Conservation (phyloP, 176 grass and related monocot genomes). For the Avena atlantica region DNA sequence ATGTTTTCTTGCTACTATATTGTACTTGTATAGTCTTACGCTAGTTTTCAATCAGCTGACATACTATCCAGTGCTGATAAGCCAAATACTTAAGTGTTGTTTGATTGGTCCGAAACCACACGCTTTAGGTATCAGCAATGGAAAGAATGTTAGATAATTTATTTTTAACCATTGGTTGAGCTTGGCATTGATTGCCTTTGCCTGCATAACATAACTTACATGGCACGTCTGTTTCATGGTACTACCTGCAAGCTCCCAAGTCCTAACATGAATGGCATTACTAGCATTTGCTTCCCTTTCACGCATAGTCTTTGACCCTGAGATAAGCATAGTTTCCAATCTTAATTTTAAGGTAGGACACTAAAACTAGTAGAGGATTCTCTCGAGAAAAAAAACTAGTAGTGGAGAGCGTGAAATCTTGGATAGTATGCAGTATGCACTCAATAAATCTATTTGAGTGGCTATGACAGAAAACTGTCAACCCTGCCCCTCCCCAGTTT, state of each 20-base stretch:
- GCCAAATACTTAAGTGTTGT: not conserved
- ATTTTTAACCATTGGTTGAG: not conserved
- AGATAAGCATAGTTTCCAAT: constrained; percentile 31
- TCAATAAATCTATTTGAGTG: constrained; percentile 7
- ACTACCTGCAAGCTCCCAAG: constrained; percentile 1
- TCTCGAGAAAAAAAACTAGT: no score
- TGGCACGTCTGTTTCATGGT: not conserved
- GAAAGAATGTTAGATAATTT: constrained; percentile 13
- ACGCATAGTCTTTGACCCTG: not conserved
- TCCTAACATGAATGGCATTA: not conserved
- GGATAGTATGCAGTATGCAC: constrained; percentile 16
- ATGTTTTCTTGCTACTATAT: constrained; percentile 23
- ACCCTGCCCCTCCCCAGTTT: not conserved
- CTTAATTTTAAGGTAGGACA: not conserved
- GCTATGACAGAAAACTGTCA: not conserved
- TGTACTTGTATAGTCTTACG: constrained; percentile 32
- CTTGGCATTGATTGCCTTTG: constrained; percentile 2
- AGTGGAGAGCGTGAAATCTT: constrained; percentile 3
- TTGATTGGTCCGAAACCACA: constrained; percentile 32
- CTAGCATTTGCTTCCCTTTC: constrained; percentile 7
- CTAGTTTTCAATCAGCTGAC: constrained; percentile 29
- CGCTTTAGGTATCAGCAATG: not conserved
- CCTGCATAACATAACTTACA: constrained; percentile 30
- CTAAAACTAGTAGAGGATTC: not conserved
- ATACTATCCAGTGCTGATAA: constrained; percentile 19